Base-by-base conservation (phyloP, 2,329 filamentous ascomycete species). In the Fusarium redolens region DNA sequence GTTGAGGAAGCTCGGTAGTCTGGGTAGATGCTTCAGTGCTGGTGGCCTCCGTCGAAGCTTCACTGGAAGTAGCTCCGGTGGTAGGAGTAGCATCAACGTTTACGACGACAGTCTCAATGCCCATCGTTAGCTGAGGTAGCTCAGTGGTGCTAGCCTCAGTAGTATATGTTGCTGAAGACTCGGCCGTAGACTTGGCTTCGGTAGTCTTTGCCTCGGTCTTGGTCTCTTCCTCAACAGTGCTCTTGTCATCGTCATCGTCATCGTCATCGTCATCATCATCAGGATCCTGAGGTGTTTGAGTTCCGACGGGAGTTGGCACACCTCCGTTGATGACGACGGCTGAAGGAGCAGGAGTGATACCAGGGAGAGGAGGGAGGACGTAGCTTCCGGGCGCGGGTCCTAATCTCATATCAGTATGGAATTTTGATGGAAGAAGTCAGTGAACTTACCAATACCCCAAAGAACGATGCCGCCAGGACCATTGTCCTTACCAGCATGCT, bases 351-450 rank as follows among this genome's bases (percentile, higher is more conserved):
- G 60, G 54, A 17, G 60, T 60, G 30, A 63, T 63, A 7, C 43
- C 55, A 10, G 54, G 60, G 6, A 63, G 60, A 30, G 60, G 54
- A 17, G 60, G 54, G 7, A 63, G 54, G 28, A 60, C 3, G 7
- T 63, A 63, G 54, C 43, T 63, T 45, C 60, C 54, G 1, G 60
- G 54, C 22, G 60, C 54, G 12, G 54, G 54, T 7, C 54, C 59
- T 61, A 37, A 7, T 4, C n/a, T 35, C 11, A 4, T 13, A 9
- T 61, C 2, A 61, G 40, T 43, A 30, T 5, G 7, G 15, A 0
- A 1, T 0, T 8, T 7, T 0, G 4, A 22, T 2, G 4, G 9
- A 25, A 17, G 5, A 18, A 3, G 5, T 22, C 9, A 6, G 7
- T 4, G 5, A 15, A 38, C 59, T 44, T 22, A 58, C 59, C 54